Evolutionary conservation across 2,329 filamentous ascomycete species (phyloP), one percentile per base, ranked within the genome.

Genomic region (Alternaria metachromatica): DNA sequence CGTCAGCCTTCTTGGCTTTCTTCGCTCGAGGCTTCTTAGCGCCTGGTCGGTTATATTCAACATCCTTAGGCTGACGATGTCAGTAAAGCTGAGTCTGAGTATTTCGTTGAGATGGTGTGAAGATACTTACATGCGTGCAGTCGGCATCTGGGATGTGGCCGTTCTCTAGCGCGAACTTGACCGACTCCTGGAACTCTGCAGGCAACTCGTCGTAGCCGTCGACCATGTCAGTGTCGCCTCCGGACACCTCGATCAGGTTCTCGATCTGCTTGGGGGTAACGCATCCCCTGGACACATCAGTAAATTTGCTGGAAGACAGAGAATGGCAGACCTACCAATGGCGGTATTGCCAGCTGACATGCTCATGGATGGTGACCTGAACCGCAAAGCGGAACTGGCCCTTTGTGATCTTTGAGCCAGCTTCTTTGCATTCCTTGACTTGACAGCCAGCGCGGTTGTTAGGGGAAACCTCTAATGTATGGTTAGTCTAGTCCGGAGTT

Each of bases 101-200:
- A 50, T 3, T 11, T 43, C 2, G 13, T 4, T 11, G 18, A 43
- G 5, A 23, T 4, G 15, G 41, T 6, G 7, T 28, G 18, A 37
- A 30, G 23, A 26, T 23, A 84, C 91, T 82, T 86, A 97, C 94
- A 12, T 93, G 93, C 33, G 91, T 95, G 89, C 93, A 97, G 72
- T 97, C 95, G 55, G 92, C 90, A 45, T 93, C 86, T 70, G 92
- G 90, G 72, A 98, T 90, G 72, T 96, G 92, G 23, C 93, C 93
- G 76, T 94, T 87, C 62, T 87, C 85, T 23, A 97, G 80, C 55
- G 91, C 92, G 49, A 86, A 87, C 55, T 87, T 84, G 68, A 97
- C 84, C 84, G 96, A 97, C 48, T 87, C 87, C 80, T 94, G 88
- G 2, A 88, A 72, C 2, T 93, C 90, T 0, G 85, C 82, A 41